Evolutionary conservation across 345 rosid genomes (phyloP).

Genomic region (Syzygium jambos): DNA sequence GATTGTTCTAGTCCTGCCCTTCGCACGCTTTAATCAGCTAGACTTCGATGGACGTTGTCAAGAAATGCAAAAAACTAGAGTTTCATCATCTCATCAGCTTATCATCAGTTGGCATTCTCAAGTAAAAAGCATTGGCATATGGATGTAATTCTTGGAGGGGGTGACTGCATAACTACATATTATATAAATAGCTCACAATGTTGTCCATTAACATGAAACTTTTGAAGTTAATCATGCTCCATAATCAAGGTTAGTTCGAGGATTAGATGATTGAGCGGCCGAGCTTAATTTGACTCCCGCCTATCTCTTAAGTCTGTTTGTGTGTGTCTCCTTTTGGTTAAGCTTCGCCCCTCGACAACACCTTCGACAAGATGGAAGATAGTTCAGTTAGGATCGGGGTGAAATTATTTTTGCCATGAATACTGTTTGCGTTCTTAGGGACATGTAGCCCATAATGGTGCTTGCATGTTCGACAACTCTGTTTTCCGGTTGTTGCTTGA

Average conservation of each 20-base stretch:
- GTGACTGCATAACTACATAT: background rate
- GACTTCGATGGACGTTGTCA: background rate
- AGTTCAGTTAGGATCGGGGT: background rate
- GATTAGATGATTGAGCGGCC: background rate
- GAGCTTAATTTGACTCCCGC: background rate
- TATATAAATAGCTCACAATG: background rate
- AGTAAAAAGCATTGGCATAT: background rate
- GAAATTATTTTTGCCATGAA: constrained; percentile 4
- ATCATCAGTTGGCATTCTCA: background rate
- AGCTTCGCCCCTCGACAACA: background rate
- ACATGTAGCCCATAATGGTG: constrained; percentile 33
- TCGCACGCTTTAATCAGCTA: background rate
- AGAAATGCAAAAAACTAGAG: background rate
- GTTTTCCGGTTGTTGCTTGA: background rate
- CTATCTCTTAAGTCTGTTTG: background rate
- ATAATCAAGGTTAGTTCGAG: background rate
- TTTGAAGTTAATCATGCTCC: background rate
- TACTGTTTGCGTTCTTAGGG: constrained; percentile 19
- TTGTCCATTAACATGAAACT: background rate
- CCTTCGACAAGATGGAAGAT: background rate
- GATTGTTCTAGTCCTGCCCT: background rate
- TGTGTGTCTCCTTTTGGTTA: background rate
- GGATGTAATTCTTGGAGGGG: background rate
- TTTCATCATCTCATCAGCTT: background rate
- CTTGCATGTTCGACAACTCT: constrained; percentile 7